Conservation (phyloP, 768 basidiomycete species). For the Sarcomyxa edulis region DNA sequence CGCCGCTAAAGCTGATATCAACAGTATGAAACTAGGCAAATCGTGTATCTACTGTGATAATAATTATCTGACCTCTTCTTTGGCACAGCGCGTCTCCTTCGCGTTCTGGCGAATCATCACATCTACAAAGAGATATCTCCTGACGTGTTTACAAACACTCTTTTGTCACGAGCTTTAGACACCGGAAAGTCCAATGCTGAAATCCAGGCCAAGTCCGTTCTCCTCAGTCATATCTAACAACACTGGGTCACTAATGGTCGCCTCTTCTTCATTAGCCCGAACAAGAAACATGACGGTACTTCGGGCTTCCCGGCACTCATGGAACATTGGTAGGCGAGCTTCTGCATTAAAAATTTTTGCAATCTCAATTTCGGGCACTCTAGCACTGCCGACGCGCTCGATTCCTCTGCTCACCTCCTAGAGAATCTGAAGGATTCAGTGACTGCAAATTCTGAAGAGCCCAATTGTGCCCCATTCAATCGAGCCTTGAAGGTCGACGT, state of each 20-base stretch:
- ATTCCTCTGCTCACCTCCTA: conserved; percentile 21
- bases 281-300: conserved; percentile 8
- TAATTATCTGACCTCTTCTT: not conserved
- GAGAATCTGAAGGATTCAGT: conserved; percentile 24
- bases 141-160: conserved; percentile 30
- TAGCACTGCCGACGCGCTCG: conserved; percentile 25
- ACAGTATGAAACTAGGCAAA: conserved; percentile 27
- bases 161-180: conserved; percentile 25
- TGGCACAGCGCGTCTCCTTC: conserved; percentile 21
- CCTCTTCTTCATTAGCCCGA: too few relatives aligned
- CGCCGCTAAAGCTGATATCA: conserved; percentile 22
- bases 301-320: conserved; percentile 18
- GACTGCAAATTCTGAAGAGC: conserved; percentile 18
- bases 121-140: conserved; percentile 29
- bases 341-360: not conserved
- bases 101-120: conserved; percentile 27
- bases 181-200: conserved; percentile 22
- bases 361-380: not conserved
- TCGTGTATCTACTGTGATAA: not conserved
- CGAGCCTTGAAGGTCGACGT: conserved; percentile 9
- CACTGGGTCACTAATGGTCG: too few relatives aligned
- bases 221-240: too few relatives aligned
- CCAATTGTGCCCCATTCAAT: conserved; percentile 7
- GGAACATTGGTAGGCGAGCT: conserved; percentile 14
- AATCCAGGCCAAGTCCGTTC: conserved; percentile 18